Evolutionary conservation across 192 early-diverging fungal species (phyloP).

Genomic region (Entomortierella chlamydospora): DNA sequence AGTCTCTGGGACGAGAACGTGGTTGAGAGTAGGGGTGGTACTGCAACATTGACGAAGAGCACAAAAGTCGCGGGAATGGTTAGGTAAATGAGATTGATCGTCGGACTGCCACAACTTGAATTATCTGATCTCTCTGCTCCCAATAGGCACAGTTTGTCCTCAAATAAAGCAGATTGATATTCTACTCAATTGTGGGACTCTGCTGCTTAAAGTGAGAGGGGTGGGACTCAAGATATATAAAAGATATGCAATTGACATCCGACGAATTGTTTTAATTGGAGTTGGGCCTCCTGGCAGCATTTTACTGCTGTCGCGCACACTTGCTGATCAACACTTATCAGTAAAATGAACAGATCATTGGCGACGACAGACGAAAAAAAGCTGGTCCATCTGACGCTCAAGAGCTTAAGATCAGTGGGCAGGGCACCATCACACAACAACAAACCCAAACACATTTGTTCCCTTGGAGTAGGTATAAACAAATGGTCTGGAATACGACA

Average conservation of each 20-base stretch:
- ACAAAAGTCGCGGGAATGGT: slow-evolving; percentile 14
- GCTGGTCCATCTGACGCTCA: slow-evolving; percentile 1
- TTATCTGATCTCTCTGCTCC: not conserved
- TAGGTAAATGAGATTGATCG: slow-evolving; percentile 10
- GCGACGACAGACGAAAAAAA: not conserved
- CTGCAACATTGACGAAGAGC: slow-evolving; percentile 34
- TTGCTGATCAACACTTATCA: no score
- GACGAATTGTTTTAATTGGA: slow-evolving; percentile 63
- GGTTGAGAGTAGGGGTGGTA: slow-evolving; percentile 69
- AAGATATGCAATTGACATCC: slow-evolving; percentile 44
- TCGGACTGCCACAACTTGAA: slow-evolving; percentile 31
- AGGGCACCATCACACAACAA: slow-evolving; percentile 52
- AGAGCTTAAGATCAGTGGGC: not conserved
- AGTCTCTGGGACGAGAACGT: slow-evolving; percentile 87
- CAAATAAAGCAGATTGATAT: not conserved
- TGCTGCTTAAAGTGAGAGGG: not conserved
- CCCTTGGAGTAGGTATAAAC: slow-evolving; percentile 9
- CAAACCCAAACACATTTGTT: slow-evolving; percentile 49
- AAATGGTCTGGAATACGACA: slow-evolving; percentile 54
- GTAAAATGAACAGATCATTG: no score
- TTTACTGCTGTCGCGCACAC: not conserved
- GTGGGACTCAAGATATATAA: slow-evolving; percentile 1
- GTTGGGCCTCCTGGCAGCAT: slow-evolving; percentile 8
- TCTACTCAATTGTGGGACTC: not conserved
- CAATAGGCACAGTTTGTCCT: not conserved